Evolutionary conservation across 768 basidiomycete species (phyloP), one percentile per base, ranked within the genome.

Genomic region (Daedalea quercina): DNA sequence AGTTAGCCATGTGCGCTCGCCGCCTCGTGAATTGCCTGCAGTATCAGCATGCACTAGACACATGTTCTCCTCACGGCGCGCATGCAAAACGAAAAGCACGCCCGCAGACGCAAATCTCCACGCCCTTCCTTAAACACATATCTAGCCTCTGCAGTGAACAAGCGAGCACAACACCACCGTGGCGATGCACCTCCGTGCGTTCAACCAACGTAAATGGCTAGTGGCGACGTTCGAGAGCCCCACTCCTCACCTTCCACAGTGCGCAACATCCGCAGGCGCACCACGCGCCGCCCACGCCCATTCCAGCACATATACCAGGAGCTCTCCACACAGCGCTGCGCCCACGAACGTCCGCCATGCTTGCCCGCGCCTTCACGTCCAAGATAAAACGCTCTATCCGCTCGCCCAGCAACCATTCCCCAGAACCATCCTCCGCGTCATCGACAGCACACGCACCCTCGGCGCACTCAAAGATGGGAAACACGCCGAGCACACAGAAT

Each of bases 401-500:
- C 28, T 31, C 28, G 12, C 4, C 25, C 9, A 13, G 26, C n/a
- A 20, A n/a, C 46, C 31, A 25, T 3, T 23, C 48, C 33, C 20
- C 7, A 22, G 34, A 24, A 20, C 22, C 37, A 25, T 31, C 50
- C 26, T n/a, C 37, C 40, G 6, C 50, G 7, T 9, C 41, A 9
- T 19, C n/a, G 11, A 42, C 7, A 42, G 22, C 44, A 22, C 20
- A 44, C 44, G 44, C 44, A 44, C n/a, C 9, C 24, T 31, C 11
- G 28, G 8, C 44, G 3, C 7, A 22, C 33, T 19, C 13, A 2
- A 49, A 25, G 19, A 53, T 53, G 52, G 52, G 52, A 8, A 53
- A 53, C 52, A 33, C 44, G 2, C 52, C 44, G 19, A 53, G 52
- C 34, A 20, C 52, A 9, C 31, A 43, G 35, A 46, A 40, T 23